Percentiles rank a stretch among this genome's conserved stretches.
phyloP scores from a whole-genome alignment of 2,329 filamentous ascomycete species.

The Chrysosporium keratinophilum region DNA sequence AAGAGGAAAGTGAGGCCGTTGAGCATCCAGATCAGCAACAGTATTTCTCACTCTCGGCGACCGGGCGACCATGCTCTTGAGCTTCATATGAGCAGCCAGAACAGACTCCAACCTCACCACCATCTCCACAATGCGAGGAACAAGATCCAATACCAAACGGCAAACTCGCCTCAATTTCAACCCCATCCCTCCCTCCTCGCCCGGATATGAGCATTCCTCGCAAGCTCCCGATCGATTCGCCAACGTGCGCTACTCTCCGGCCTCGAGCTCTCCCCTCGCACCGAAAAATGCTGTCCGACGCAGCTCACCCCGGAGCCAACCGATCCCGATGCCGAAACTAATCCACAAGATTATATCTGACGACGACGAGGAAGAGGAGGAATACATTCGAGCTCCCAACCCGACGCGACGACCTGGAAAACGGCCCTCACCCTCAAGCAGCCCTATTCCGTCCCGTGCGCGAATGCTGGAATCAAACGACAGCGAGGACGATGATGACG shows the following conservation, averaged over 20 bases:
- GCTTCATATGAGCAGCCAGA: too few species aligned
- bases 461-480: too few species aligned
- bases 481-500: too few species aligned
- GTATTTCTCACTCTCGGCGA: not conserved
- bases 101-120: too few species aligned
- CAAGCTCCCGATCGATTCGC: constrained; percentile 12
- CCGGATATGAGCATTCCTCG: constrained; percentile 12
- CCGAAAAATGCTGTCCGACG: not conserved
- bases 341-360: not conserved
- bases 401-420: not conserved
- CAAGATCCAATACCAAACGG: constrained; percentile 9
- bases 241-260: constrained; percentile 3
- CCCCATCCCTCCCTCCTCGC: constrained; percentile 23
- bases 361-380: not conserved
- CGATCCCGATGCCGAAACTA: not conserved
- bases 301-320: not conserved
- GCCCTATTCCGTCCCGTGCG: too few species aligned
- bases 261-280: constrained; percentile 1
- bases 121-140: constrained; percentile 4
- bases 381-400: not conserved
- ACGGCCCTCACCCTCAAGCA: not conserved
- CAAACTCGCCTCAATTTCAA: constrained; percentile 38
- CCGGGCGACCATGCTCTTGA: too few species aligned
- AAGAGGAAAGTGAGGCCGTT: too few species aligned
- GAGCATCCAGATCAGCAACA: too few species aligned